Evolutionary conservation across 176 grass and related monocot species (phyloP), one percentile per base, ranked within the genome.

Genomic region (maize (Zea mays)): DNA sequence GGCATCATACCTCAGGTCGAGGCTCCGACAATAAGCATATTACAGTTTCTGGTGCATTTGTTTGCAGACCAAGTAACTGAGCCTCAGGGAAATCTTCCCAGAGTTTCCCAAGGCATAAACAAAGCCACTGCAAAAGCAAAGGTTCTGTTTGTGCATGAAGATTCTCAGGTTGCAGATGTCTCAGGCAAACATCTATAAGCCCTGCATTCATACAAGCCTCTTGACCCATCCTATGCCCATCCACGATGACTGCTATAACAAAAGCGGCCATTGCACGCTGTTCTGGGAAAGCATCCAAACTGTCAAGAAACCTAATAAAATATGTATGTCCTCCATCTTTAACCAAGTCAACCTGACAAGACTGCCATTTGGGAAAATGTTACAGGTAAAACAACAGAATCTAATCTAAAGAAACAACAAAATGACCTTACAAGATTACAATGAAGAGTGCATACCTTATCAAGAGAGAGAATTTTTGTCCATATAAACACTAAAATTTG

Each of bases 401-500:
- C 14, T 65, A 80, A 67, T 36, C 17, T 64, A 71, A 37, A 9
- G 65, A 37, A 9, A 56, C 12, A 8, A 84, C 9, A 42, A 36
- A 51, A 74, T 5, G 5, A 56, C 21, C 12, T 67, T 41, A 5
- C 27, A 71, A 69, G 19, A 84, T 75, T 75, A 21, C 38, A 38
- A 70, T 15, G 9, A 71, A 62, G 52, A 67, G 62, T 19, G 43
- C 33, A 15, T 81, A 90, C 96, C 92, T 99, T 99, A 77, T 99
- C 96, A 72, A 99, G 92, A 59, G 96, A 93, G 72, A 99, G 92
- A 81, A 99, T 99, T 85, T 99, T 99, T 57, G 96, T 99, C 96
- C 96, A 99, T 83, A 99, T 95, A 72, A 98, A 98, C 55, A 98
- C 92, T 67, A 98, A 90, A 81, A 98, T 99, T 88, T 99, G 96